These are phyloP conservation scores for Saccharomyces hybrid DNA, from an alignment of 1,139 yeast genomes.

Conservation along the genomic window DNA sequence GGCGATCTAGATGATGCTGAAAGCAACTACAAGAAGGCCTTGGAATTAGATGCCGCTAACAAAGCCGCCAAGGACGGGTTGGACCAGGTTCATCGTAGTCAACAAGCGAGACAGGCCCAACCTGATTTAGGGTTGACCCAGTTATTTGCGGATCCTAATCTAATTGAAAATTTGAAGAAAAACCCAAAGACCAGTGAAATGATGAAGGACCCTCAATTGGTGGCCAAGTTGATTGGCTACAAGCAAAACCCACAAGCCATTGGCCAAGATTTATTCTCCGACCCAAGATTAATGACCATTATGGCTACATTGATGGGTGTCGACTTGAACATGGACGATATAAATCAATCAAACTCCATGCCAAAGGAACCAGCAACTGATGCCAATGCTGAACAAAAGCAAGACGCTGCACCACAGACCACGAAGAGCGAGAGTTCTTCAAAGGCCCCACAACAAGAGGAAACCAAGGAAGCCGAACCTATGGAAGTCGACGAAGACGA, in stretches of 20 bases:
- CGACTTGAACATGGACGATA: constrained; percentile 46
- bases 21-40: constrained; percentile 66
- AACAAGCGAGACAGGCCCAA: constrained; percentile 29
- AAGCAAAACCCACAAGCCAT: constrained; percentile 67
- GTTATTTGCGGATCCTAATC: constrained; percentile 72
- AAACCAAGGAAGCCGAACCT: constrained; percentile 32
- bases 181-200: constrained; percentile 85
- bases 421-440: constrained; percentile 10
- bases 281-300: constrained; percentile 82
- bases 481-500: constrained; percentile 33
- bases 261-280: constrained; percentile 56
- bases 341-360: constrained; percentile 20
- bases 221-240: constrained; percentile 58
- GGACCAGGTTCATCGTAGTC: constrained; percentile 44
- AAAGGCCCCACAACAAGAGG: constrained; percentile 25
- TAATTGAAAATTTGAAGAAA: constrained; percentile 62
- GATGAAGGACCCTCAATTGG: constrained; percentile 82
- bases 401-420: constrained; percentile 7
- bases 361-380: constrained; percentile 32
- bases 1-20: constrained; percentile 68
- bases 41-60: constrained; percentile 72
- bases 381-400: constrained; percentile 12
- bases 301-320: constrained; percentile 85
- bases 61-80: constrained; percentile 85
- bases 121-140: constrained; percentile 74